Evolutionary conservation across 2,329 filamentous ascomycete species (phyloP), one percentile per base, ranked within the genome.

Genomic region (Pseudophaeomoniella oleicola): DNA sequence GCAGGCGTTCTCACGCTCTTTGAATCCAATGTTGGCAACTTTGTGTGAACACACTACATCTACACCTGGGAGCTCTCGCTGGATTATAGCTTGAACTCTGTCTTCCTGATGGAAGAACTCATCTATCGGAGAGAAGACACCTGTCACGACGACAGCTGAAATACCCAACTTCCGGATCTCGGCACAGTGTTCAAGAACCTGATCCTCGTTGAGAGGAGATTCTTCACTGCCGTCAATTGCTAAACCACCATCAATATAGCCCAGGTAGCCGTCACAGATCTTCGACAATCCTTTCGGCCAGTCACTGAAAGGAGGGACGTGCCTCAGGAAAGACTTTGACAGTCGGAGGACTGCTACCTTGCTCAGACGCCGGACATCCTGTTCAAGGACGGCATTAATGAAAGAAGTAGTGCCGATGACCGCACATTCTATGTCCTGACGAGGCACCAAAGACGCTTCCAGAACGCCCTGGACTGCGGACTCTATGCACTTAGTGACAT

Each of bases 381-480:
- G 59, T 34, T 67, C 65, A 9, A 69, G 54, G 5, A 71, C 62
- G 3, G 43, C 43, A 40, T 69, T 69, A 32, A 69, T 58, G 40
- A 69, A 69, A 49, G 67, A 63, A 0, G 68, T 72, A 2, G 66
- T 70, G 16, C 67, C 66, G 35, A 71, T 62, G 5, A 63, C 67
- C 3, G 69, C 59, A 39, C 62, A 64, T 12, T 52, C 55, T 37
- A 67, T 52, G 30, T 53, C 44, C 1, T 54, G 42, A 0, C 50
- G 45, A 6, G 53, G 46, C 2, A 59, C 44, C 3, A 46, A 39
- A 4, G 58, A 55, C 27, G 55, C 42, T 3, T 51, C 42, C 11
- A 64, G 46, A 4, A 63, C 53, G 19, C 46, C 47, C 10, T 49
- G 46, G 3, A 65, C 52, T 0, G 59, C 58, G 2, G 45, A 45